A percentile compares a stretch with the other conserved stretches of the same genome.
phyloP scores from a whole-genome alignment of 1,139 yeast genomes.

The Geotrichum cucujoidarum region DNA sequence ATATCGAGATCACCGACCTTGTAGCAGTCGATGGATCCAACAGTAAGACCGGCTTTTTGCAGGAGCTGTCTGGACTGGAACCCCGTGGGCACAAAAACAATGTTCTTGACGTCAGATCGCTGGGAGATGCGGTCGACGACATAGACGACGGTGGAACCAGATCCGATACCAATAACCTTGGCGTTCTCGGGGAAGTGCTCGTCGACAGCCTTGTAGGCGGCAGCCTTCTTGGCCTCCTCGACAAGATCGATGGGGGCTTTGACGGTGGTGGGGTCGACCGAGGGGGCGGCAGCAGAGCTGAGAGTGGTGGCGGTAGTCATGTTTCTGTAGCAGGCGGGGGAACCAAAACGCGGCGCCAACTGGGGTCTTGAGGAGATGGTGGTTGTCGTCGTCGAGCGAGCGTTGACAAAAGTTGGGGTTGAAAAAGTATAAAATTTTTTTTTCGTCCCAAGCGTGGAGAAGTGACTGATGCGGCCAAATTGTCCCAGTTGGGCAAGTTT shows the following conservation, averaged over 20 bases:
- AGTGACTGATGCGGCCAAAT: no score
- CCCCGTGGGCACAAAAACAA: conserved; percentile 87
- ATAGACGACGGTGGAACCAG: conserved; percentile 94
- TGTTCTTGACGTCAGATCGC: conserved; percentile 47
- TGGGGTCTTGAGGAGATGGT: background rate
- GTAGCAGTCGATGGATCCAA: conserved; percentile 80
- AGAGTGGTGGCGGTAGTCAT: background rate
- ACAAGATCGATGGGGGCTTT: conserved; percentile 25
- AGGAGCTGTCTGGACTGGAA: conserved; percentile 89
- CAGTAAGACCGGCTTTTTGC: conserved; percentile 67
- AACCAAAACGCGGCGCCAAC: no score
- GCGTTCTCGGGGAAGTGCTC: conserved; percentile 71
- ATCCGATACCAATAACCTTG: conserved; percentile 85
- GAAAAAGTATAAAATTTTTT: no score
- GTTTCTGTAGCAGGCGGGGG: no score
- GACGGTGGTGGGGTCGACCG: background rate
- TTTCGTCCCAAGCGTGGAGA: no score
- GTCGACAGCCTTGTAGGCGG: conserved; percentile 91
- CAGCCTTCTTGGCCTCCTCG: conserved; percentile 72
- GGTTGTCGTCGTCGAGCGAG: background rate
- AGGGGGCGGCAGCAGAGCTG: background rate
- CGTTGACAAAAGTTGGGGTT: no score
- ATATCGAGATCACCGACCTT: conserved; percentile 64
- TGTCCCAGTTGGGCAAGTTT: background rate
- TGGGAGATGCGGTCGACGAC: conserved; percentile 93